These are phyloP conservation scores for Hanseniaspora hatyaiensis DNA, from an alignment of 805 yeast genomes.

Conservation along the genomic window DNA sequence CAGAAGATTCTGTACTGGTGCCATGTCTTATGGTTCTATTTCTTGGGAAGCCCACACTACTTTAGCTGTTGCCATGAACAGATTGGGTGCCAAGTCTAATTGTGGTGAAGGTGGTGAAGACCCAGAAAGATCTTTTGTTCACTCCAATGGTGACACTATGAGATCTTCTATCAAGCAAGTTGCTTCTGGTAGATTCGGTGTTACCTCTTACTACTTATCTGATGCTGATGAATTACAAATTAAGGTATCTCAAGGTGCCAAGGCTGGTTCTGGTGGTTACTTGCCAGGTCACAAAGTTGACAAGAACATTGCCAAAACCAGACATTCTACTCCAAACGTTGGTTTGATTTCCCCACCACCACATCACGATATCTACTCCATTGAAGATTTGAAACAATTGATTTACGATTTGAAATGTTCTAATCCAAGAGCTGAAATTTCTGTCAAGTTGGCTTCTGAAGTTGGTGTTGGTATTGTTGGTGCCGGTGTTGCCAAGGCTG, in stretches of 20 bases:
- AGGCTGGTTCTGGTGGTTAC: slow-evolving; percentile 99
- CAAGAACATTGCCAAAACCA: slow-evolving; percentile 76
- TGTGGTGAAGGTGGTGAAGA: slow-evolving; percentile 99
- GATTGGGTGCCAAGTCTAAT: slow-evolving; percentile 93
- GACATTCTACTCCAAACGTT: slow-evolving; percentile 94
- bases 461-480: slow-evolving; percentile 99
- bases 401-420: slow-evolving; percentile 93
- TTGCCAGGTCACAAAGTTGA: slow-evolving; percentile 90
- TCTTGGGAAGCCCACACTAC: slow-evolving; percentile 98
- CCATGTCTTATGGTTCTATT: slow-evolving; percentile 97
- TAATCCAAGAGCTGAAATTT: slow-evolving; percentile 92
- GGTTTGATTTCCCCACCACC: slow-evolving; percentile 98
- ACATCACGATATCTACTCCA: slow-evolving; percentile 95
- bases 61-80: slow-evolving; percentile 94
- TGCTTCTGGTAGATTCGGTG: slow-evolving; percentile 97
- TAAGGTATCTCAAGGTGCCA: slow-evolving; percentile 99
- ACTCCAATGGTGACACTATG: slow-evolving; percentile 90
- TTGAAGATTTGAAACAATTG: slow-evolving; percentile 93
- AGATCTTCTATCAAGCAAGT: slow-evolving; percentile 97
- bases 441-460: slow-evolving; percentile 92
- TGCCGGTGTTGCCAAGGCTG: slow-evolving; percentile 98
- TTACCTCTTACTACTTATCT: slow-evolving; percentile 82
- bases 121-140: slow-evolving; percentile 70
- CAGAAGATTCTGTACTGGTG: slow-evolving; percentile 96
- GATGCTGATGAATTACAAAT: slow-evolving; percentile 97